Conservation (phyloP, 306 rosid genomes). For the Styphnolobium japonicum region DNA sequence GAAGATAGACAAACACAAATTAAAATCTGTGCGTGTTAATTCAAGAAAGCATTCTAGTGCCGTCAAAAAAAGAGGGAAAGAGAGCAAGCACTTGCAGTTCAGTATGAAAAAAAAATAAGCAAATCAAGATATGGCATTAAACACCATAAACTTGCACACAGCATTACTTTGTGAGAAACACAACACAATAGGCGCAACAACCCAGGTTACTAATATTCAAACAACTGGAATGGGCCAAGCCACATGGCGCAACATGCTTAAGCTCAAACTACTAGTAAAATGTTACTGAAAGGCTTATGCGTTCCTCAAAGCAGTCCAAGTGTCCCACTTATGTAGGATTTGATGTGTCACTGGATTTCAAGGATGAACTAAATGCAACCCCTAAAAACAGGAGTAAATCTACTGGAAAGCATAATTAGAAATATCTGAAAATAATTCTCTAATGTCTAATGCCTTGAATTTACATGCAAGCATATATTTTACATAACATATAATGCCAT, state of each 20-base stretch:
- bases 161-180: background rate
- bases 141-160: background rate
- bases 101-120: background rate
- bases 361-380: background rate
- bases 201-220: background rate
- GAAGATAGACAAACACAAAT: background rate
- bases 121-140: background rate
- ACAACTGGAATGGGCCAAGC: background rate
- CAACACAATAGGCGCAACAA: background rate
- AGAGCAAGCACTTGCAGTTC: background rate
- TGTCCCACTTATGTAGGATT: background rate
- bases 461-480: slow-evolving; percentile 1
- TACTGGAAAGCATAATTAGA: background rate
- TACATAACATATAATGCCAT: background rate
- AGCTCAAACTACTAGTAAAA: background rate
- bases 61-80: background rate
- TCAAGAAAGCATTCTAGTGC: background rate
- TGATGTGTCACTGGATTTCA: background rate
- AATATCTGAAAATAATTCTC: background rate
- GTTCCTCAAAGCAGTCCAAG: background rate
- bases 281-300: background rate
- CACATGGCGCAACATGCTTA: background rate
- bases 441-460: background rate
- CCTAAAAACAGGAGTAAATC: background rate
- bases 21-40: background rate